Conservation (phyloP, 2,329 filamentous ascomycete species). For the Monosporascus ibericus region DNA sequence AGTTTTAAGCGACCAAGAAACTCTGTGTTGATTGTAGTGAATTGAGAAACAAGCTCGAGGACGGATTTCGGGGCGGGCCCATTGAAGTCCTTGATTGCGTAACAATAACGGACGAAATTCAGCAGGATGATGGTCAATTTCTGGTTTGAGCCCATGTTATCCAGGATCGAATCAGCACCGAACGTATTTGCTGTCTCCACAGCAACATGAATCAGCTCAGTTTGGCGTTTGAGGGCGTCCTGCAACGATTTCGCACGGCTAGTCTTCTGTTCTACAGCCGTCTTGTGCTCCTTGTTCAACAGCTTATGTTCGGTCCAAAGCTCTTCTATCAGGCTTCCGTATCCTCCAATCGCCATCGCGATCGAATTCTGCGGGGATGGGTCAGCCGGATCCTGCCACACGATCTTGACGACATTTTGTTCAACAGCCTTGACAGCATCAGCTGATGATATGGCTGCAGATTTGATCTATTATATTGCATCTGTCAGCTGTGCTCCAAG, state of each 20-base stretch:
- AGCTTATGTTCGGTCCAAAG: constrained; percentile 42
- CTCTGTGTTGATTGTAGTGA: constrained; percentile 55
- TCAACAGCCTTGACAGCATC: constrained; percentile 18
- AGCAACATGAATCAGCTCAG: constrained; percentile 43
- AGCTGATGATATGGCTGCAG: constrained; percentile 9
- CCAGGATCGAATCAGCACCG: constrained; percentile 49
- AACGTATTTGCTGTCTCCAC: constrained; percentile 48
- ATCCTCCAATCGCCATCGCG: constrained; percentile 43
- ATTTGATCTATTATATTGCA: constrained; percentile 13
- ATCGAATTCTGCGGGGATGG: constrained; percentile 31
- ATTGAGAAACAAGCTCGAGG: constrained; percentile 55
- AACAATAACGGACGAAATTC: constrained; percentile 48
- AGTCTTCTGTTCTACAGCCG: constrained; percentile 7
- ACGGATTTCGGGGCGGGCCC: constrained; percentile 49
- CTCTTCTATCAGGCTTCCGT: constrained; percentile 43
- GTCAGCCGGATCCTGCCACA: constrained; percentile 17
- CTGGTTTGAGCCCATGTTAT: constrained; percentile 52
- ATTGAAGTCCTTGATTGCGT: constrained; percentile 45
- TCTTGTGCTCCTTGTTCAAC: constrained; percentile 34
- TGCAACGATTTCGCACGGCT: constrained; percentile 31
- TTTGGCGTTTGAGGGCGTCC: constrained; percentile 36
- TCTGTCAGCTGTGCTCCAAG: not conserved
- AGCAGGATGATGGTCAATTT: constrained; percentile 51
- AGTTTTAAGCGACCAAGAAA: constrained; percentile 59
- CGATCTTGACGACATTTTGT: constrained; percentile 21